A percentile compares a stretch with the other conserved stretches of the same genome.
Conservation (phyloP, 2,329 filamentous ascomycete genomes). For the Gyromitra esculenta region DNA sequence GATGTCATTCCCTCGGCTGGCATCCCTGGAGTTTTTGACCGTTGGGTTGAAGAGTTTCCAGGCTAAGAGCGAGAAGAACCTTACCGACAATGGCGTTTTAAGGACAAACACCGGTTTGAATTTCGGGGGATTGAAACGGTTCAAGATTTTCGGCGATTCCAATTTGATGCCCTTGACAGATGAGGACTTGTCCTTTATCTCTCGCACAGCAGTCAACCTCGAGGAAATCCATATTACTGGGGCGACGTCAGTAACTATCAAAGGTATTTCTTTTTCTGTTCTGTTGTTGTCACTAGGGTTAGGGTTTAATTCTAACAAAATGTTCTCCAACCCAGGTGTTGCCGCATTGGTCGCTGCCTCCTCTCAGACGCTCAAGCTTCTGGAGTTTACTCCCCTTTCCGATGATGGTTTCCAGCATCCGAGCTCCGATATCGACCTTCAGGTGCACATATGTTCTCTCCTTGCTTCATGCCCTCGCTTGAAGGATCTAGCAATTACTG, state of each 20-base stretch:
- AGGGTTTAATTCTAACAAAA: slow-evolving; percentile 32
- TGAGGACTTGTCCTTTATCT: slow-evolving; percentile 64
- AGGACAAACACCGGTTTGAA: slow-evolving; percentile 61
- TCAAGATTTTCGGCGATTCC: slow-evolving; percentile 68
- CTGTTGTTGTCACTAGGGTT: slow-evolving; percentile 6
- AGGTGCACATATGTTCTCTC: slow-evolving; percentile 54
- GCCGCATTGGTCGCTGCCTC: slow-evolving; percentile 63
- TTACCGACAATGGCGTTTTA: slow-evolving; percentile 63
- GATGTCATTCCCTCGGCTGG: slow-evolving; percentile 62
- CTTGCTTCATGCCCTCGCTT: slow-evolving; percentile 51
- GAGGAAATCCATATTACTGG: slow-evolving; percentile 67
- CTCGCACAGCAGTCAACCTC: slow-evolving; percentile 65
- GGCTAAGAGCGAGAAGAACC: slow-evolving; percentile 60
- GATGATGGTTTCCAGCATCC: slow-evolving; percentile 51
- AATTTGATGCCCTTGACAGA: slow-evolving; percentile 66
- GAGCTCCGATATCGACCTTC: slow-evolving; percentile 38
- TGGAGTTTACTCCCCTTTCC: slow-evolving; percentile 52
- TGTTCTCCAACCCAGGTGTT: slow-evolving; percentile 59
- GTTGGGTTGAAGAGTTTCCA: slow-evolving; percentile 65
- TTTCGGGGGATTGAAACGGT: slow-evolving; percentile 64
- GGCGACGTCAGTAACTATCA: slow-evolving; percentile 66
- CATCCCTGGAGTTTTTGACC: slow-evolving; percentile 66
- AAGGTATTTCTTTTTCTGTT: slow-evolving; percentile 58
- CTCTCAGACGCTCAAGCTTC: slow-evolving; percentile 49
- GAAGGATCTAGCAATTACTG: slow-evolving; percentile 52